A percentile compares a stretch with the other conserved stretches of the same genome.
phyloP scores from a whole-genome alignment of 306 rosid species.

The Fragaria vesca region DNA sequence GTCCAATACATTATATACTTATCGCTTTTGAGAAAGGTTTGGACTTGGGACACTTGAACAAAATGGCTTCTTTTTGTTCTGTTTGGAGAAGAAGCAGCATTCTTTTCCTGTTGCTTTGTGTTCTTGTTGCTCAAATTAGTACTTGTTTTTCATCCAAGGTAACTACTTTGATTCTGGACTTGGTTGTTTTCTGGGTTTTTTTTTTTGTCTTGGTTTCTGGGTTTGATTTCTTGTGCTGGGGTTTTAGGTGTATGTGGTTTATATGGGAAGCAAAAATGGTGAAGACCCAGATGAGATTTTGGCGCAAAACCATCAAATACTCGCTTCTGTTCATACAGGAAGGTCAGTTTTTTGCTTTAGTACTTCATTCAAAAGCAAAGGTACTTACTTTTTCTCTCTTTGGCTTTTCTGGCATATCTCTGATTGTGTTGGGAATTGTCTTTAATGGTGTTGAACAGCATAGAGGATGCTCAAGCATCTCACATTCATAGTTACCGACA shows the following conservation, averaged over 20 bases:
- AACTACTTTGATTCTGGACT: not conserved
- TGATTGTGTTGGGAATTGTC: not conserved
- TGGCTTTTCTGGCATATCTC: constrained; percentile 1
- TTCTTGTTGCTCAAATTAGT: constrained; percentile 44
- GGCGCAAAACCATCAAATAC: constrained; percentile 59
- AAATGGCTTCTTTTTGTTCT: constrained; percentile 39
- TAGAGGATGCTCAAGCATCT: constrained; percentile 59
- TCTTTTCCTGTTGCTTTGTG: constrained; percentile 34
- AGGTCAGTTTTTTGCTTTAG: constrained; percentile 38
- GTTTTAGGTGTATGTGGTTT: constrained; percentile 69
- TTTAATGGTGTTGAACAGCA: constrained; percentile 37
- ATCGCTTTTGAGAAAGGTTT: not conserved
- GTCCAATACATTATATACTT: not conserved
- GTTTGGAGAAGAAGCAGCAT: constrained; percentile 22
- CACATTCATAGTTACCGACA: constrained; percentile 69
- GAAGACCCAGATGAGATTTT: constrained; percentile 52
- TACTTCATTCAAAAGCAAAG: constrained; percentile 12
- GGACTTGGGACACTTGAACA: constrained; percentile 4
- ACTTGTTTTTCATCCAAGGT: constrained; percentile 57
- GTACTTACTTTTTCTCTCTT: not conserved
- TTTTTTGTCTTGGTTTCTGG: not conserved
- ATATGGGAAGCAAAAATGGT: constrained; percentile 73
- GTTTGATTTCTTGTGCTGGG: constrained; percentile 11
- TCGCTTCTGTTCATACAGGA: constrained; percentile 61
- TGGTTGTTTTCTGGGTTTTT: not conserved